Evolutionary conservation across 23 red algal genomes (phyloP).

Genomic region (Agarophyton chilense): DNA sequence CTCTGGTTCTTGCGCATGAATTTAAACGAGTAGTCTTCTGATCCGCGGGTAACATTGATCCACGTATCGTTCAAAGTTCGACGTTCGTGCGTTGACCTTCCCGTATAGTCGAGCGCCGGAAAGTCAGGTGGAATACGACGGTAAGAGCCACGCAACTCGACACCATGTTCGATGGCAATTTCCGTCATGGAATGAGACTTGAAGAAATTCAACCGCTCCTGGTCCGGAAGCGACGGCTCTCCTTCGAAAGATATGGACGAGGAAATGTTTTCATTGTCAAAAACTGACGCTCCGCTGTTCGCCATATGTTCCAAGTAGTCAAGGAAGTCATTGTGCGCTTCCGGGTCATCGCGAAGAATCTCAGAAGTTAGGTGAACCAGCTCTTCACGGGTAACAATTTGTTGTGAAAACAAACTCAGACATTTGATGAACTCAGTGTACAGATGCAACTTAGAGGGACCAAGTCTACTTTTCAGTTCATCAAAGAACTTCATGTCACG

Average conservation of each 20-base stretch:
- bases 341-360: constrained; percentile 63
- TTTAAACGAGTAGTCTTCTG: constrained; percentile 93
- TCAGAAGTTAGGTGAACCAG: constrained; percentile 74
- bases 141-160: constrained; percentile 71
- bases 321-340: constrained; percentile 73
- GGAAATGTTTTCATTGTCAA: constrained; percentile 21
- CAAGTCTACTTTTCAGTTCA: constrained; percentile 75
- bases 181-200: constrained; percentile 84
- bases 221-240: constrained; percentile 31
- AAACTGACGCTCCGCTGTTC: constrained; percentile 5
- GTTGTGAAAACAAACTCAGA: constrained; percentile 82
- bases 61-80: constrained; percentile 91
- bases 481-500: constrained; percentile 88
- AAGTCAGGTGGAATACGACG: constrained; percentile 80
- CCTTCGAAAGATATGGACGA: constrained; percentile 59
- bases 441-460: constrained; percentile 59
- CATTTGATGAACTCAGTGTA: constrained; percentile 98
- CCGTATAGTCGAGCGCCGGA: constrained; percentile 55
- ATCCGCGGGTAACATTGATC: constrained; percentile 92
- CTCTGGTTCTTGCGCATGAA: constrained; percentile 92
- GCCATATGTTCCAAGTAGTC: constrained; percentile 60
- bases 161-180: constrained; percentile 75
- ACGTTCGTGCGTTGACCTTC: constrained; percentile 73
- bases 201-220: constrained; percentile 44
- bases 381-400: constrained; percentile 86